Evolutionary conservation across 2,329 filamentous ascomycete species (phyloP).

Genomic region (Xylariaceae sp.): DNA sequence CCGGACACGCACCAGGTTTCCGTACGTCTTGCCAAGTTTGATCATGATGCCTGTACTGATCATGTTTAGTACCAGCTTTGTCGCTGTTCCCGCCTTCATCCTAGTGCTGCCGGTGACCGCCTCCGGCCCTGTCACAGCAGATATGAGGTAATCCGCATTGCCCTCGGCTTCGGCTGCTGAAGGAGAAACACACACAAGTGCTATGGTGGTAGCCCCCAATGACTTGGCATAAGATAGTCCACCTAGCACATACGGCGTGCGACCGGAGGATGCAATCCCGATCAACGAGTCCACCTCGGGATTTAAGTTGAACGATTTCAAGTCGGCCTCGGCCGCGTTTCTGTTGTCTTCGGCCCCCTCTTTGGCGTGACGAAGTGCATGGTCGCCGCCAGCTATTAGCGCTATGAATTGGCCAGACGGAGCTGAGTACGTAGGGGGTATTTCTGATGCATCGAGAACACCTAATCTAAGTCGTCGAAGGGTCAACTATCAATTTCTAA

Average conservation of each 20-base stretch:
- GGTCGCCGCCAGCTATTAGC: constrained; percentile 22
- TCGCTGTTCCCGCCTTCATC: constrained; percentile 25
- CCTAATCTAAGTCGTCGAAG: constrained; percentile 4
- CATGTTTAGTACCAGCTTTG: constrained; percentile 22
- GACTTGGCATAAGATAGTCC: constrained; percentile 19
- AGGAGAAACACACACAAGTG: constrained; percentile 20
- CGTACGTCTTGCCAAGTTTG: constrained; percentile 21
- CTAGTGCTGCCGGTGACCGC: constrained; percentile 23
- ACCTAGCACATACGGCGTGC: constrained; percentile 21
- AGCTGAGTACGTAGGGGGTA: constrained; percentile 23
- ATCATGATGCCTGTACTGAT: constrained; percentile 24
- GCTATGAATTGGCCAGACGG: constrained; percentile 14
- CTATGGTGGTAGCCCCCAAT: constrained; percentile 12
- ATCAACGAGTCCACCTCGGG: constrained; percentile 20
- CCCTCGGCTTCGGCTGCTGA: constrained; percentile 12
- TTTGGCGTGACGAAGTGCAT: constrained; percentile 18
- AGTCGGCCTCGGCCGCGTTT: constrained; percentile 2
- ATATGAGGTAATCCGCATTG: constrained; percentile 22
- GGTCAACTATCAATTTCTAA: not conserved
- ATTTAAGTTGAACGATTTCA: constrained; percentile 10
- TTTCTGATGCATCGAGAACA: constrained; percentile 24
- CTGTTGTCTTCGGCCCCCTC: constrained; percentile 22
- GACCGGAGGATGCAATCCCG: constrained; percentile 21
- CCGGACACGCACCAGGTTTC: constrained; percentile 11
- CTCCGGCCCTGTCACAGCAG: constrained; percentile 16